Base-by-base conservation (phyloP, 306 rosid species). In the Pyrus communis region DNA sequence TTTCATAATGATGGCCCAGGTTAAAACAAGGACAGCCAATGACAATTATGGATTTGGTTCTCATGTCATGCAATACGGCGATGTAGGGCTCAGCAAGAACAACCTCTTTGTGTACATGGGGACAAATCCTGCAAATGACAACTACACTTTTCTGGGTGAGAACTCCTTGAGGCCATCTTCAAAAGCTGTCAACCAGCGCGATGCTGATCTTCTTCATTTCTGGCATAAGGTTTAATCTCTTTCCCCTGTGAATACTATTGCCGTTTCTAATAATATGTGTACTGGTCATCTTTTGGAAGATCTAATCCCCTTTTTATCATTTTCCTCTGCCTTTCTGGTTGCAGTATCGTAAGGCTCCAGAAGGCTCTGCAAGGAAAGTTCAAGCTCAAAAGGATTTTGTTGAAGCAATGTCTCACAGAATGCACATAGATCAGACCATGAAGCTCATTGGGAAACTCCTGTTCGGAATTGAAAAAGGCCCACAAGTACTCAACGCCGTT, bases 1-100 rank as follows among this genome's bases (percentile, higher is more conserved):
- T 54, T 35, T 57, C 15, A 11, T 69, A 52, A 8, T 69, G 62
- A 43, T 80, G 78, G 78, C 27, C 35, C 90, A 96, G 99, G 99
- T 96, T 69, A 96, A 92, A 79, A 81, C 40, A 10, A 91, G 97
- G 85, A 92, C 99, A 7, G 45, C 86, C 4, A 78, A 27, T 80
- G 93, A 78, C 14, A 88, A 92, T 85, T 22, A 66, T 35, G 87
- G 10, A 75, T 83, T 82, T 81, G 93, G 99, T 19, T 96, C 99
- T 74, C 99, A 92, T 76, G 99, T 96, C 85, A 92, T 96, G 98
- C 96, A 92, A 83, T 96, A 90, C 75, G 99, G 99, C 76, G 93
- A 91, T 67, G 27, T 83, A 46, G 80, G 38, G 68, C 74, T 92
- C 28, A 87, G 84, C 89, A 75, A 68, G 78, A 52, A 89, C 23